A percentile compares a stretch with the other conserved stretches of the same genome.
These are phyloP conservation scores for Multifurca ochricompacta DNA, from an alignment of 768 basidiomycete species.

Conservation along the genomic window DNA sequence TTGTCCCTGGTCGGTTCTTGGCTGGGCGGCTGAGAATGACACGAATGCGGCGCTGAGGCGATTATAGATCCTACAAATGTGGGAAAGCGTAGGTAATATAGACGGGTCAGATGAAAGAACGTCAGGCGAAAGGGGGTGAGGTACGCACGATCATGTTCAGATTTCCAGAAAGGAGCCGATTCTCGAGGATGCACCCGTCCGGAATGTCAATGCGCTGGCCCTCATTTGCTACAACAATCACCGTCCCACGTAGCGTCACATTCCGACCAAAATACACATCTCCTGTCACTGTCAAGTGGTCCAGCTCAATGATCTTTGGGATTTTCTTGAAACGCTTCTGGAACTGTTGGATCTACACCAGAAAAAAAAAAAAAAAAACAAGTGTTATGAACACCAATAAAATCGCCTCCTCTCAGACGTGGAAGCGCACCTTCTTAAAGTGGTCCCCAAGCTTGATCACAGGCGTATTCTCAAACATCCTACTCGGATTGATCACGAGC, in stretches of 20 bases:
- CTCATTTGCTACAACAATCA: constrained; percentile 54
- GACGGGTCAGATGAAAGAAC: neutral
- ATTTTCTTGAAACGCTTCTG: constrained; percentile 73
- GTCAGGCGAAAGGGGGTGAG: neutral
- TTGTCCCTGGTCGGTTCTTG: neutral
- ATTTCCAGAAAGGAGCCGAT: constrained; percentile 64
- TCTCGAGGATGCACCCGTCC: constrained; percentile 49
- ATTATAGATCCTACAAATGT: constrained; percentile 10
- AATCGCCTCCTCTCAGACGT: neutral
- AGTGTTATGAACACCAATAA: neutral
- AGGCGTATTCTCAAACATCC: constrained; percentile 56
- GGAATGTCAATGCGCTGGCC: constrained; percentile 52
- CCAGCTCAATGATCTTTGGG: constrained; percentile 63
- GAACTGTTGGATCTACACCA: constrained; percentile 43
- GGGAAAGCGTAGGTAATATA: neutral
- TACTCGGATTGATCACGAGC: constrained; percentile 49
- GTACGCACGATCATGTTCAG: constrained; percentile 59
- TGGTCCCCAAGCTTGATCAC: constrained; percentile 73
- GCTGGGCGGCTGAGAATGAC: neutral
- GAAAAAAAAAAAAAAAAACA: neutral
- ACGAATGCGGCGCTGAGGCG: neutral
- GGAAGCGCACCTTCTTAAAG: constrained; percentile 57
- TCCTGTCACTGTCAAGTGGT: constrained; percentile 66
- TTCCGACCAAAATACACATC: constrained; percentile 63
- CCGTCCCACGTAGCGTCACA: constrained; percentile 56